These are phyloP conservation scores for Saccharum officinarum DNA, from an alignment of 176 grass and related monocot genomes.

Conservation along the genomic window DNA sequence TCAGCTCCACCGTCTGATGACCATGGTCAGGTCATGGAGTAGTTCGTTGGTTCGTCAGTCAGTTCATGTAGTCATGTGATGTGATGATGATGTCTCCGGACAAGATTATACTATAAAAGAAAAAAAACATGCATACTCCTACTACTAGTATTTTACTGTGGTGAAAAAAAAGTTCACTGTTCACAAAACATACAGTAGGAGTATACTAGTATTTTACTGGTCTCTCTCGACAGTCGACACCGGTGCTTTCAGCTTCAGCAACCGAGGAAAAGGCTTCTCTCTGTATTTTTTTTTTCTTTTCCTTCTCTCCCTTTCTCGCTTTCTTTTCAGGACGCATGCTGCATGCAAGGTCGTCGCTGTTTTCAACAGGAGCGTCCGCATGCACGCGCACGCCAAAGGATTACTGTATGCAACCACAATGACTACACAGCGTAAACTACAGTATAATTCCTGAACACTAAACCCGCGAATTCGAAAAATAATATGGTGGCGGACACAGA, in stretches of 20 bases:
- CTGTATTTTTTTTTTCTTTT: background rate
- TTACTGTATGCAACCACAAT: too few species aligned
- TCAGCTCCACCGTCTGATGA: constrained; percentile 86
- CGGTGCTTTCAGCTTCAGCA: background rate
- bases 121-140: background rate
- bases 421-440: too few species aligned
- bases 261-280: background rate
- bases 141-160: background rate
- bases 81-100: background rate
- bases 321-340: constrained; percentile 39
- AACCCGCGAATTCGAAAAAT: background rate
- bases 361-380: constrained; percentile 14
- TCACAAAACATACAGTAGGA: background rate
- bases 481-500: background rate
- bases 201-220: background rate
- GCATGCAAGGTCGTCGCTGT: constrained; percentile 27
- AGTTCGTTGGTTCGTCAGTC: too few species aligned
- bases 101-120: background rate
- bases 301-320: background rate
- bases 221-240: background rate
- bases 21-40: too few species aligned
- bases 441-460: too few species aligned
- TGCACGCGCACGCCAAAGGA: background rate
- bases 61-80: background rate
- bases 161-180: background rate